phyloP scores from a whole-genome alignment of 2,329 filamentous ascomycete species.

The Aureobasidium sp. region DNA sequence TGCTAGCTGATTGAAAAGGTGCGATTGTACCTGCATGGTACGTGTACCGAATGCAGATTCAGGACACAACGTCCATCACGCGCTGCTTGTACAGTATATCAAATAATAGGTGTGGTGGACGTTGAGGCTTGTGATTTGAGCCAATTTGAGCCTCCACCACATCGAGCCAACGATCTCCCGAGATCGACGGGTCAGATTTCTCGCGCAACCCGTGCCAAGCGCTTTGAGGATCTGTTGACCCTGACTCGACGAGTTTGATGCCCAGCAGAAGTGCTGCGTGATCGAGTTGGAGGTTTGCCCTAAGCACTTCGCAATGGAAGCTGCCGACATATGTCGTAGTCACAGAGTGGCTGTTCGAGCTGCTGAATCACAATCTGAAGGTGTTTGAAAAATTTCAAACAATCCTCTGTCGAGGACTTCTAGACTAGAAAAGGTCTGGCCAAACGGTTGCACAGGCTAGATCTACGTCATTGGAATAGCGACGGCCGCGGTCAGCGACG shows the following conservation, averaged over 20 bases:
- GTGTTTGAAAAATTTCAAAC: background rate
- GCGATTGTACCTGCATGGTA: background rate
- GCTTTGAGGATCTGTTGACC: background rate
- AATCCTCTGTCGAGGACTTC: background rate
- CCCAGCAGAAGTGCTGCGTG: background rate
- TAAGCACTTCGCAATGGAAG: background rate
- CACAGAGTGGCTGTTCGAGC: background rate
- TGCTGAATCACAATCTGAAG: background rate
- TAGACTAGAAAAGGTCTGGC: background rate
- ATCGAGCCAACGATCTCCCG: background rate
- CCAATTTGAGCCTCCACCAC: background rate
- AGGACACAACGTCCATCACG: background rate
- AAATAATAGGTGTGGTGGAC: background rate
- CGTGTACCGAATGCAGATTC: background rate
- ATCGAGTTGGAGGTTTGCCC: background rate
- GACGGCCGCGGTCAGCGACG: background rate
- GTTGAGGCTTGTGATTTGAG: background rate
- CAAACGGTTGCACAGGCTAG: background rate
- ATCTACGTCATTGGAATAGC: constrained; percentile 3
- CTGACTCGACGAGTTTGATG: background rate
- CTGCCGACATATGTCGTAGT: too few species aligned
- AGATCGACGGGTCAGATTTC: background rate
- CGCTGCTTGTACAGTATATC: background rate
- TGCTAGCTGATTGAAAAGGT: background rate
- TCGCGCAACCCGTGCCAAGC: background rate